Evolutionary conservation across 2,329 filamentous ascomycete species (phyloP), one percentile per base, ranked within the genome.

Genomic region (Phialophora expanda): DNA sequence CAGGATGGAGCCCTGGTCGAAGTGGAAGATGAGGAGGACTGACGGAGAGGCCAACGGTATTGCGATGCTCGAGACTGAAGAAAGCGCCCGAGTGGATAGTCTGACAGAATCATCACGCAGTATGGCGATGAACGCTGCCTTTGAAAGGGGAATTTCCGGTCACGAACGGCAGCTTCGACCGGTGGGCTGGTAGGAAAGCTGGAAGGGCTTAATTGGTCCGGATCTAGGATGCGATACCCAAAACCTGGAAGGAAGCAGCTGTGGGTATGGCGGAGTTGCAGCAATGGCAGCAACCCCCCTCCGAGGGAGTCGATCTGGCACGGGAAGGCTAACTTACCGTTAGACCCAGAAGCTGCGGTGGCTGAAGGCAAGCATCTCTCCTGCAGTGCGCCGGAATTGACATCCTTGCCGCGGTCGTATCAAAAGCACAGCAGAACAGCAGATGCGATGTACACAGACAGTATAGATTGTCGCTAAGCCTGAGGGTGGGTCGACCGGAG

Each of bases 181-280:
- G 38, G 51, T 62, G 60, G 34, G 24, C 48, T 50, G 34, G 46
- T 30, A 30, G 26, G 46, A 38, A 62, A 14, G 12, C n/a, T 50
- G 26, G 17, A 30, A 20, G 26, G 34, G 55, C 26, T n/a, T 46
- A 26, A 69, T 69, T 69, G 67, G 67, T 46, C 48, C 64, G 67
- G 67, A 69, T 51, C n/a, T 34, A 34, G 51, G 30, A 64, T 57
- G 67, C 67, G 67, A 62, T 62, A 50, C 56, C 54, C 53, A 41
- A 62, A 54, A 3, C 7, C 63, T 55, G n/a, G 60, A 59, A 60
- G 41, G 62, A 59, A 59, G 32, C 53, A 67, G 61, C 57, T 56
- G 66, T 61, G 64, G 64, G 65, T 59, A 65, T 59, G 61, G 55
- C 30, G 38, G 32, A 59, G 53, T 24, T 5, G 53, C 53, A 32